A percentile compares a stretch with the other conserved stretches of the same genome.
These are phyloP conservation scores for Cercospora nicotianae DNA, from an alignment of 2,329 filamentous ascomycete genomes.

Conservation along the genomic window DNA sequence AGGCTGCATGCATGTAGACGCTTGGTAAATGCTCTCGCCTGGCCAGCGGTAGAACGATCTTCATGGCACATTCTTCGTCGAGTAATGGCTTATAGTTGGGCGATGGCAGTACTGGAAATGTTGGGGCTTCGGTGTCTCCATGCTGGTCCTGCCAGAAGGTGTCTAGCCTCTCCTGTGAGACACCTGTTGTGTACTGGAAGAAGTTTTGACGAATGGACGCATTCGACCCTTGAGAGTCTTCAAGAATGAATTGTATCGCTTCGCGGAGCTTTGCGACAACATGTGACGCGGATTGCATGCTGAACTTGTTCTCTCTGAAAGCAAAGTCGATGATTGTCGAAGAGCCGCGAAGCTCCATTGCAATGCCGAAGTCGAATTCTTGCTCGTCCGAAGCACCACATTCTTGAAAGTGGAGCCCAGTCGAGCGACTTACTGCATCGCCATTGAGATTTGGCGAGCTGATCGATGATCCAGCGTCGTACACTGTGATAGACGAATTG, in stretches of 20 bases:
- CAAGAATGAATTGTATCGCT: background rate
- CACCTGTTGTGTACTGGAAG: background rate
- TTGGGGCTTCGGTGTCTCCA: background rate
- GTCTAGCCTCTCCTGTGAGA: background rate
- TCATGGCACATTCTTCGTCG: background rate
- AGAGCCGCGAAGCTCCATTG: background rate
- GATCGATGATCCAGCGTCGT: background rate
- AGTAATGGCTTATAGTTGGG: background rate
- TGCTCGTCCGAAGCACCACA: conserved; percentile 1
- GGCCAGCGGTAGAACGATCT: background rate
- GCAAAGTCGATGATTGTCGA: background rate
- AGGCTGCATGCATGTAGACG: background rate
- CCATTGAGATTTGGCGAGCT: background rate
- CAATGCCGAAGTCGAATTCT: conserved; percentile 2
- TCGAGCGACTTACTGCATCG: background rate
- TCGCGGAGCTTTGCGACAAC: background rate
- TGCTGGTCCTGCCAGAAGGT: background rate
- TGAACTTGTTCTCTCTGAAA: background rate
- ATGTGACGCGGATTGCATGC: background rate
- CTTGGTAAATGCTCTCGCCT: background rate
- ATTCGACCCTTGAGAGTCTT: background rate
- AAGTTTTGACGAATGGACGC: background rate
- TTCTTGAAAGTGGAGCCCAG: background rate
- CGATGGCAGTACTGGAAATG: background rate
- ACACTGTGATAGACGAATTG: conserved; percentile 4